Evolutionary conservation across 176 grass and related monocot species (phyloP), one percentile per base, ranked within the genome.

Genomic region (Saccharum spontaneum): DNA sequence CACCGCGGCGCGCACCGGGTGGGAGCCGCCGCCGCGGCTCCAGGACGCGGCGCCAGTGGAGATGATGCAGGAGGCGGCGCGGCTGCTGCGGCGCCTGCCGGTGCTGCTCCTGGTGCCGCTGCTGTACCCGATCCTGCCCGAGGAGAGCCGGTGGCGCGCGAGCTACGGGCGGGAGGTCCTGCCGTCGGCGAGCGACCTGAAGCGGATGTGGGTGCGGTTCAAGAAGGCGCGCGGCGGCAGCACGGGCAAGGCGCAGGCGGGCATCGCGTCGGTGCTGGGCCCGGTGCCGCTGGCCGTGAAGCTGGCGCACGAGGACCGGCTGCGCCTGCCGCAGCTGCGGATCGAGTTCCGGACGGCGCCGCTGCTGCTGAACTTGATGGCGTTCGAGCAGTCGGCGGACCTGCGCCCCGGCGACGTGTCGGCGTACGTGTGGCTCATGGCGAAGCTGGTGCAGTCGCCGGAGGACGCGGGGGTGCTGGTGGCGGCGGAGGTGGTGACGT

Each of bases 331-430:
- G 23, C 81, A 87, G 80, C 76, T 90, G 40, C 76, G 75, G 4
- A 2, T 90, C 39, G 89, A 90, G 76, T 43, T 64, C 85, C 89
- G 89, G 46, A 87, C 89, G 61, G 69, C 40, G 23, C 85, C 89
- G 80, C 85, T 84, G 85, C 75, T 87, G 75, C 85, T 90, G 17
- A 90, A 87, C 81, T 80, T 90, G 76, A 80, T 90, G 80, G 89
- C 89, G 10, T 87, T 90, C 76, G 85, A 90, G 80, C 89, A 87
- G 40, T 60, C 80, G 46, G 9, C 67, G 37, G 50, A 50, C 6
- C 62, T 17, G 18, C 44, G 38, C 7, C 5, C 8, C 13, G 63
- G 31, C 7, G 89, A 76, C 0, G 85, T 90, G 80, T 90, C 89
- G 69, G 89, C 85, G 80, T 90, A 84, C 89, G 81, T 60, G 23